Conservation (phyloP, 179 eudicot species). For the Gypsophila paniculata region DNA sequence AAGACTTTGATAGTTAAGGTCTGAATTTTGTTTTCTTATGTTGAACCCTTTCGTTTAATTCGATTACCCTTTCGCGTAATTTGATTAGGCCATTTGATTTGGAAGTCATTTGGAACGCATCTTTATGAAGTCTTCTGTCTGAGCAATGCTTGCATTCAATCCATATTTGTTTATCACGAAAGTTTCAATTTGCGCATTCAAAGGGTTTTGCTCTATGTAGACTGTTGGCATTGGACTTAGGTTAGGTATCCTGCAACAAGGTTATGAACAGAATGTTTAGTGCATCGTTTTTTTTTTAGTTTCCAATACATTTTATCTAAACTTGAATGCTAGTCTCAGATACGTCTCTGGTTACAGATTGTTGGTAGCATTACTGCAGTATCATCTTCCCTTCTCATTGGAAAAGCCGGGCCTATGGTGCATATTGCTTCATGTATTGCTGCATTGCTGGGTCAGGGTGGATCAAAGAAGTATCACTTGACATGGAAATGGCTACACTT, state of each 20-base stretch:
- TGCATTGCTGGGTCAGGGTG: slow-evolving; percentile 68
- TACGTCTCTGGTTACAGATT: slow-evolving; percentile 44
- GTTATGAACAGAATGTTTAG: background rate
- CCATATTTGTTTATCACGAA: background rate
- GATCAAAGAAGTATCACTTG: slow-evolving; percentile 66
- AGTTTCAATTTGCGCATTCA: too few species aligned
- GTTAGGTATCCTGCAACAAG: background rate
- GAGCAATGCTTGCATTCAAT: background rate
- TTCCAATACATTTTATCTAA: background rate
- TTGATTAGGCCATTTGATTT: slow-evolving; percentile 7
- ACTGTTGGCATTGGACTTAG: background rate
- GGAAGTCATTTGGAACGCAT: background rate
- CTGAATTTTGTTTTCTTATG: slow-evolving; percentile 8
- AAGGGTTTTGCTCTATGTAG: background rate
- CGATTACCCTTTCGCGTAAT: background rate
- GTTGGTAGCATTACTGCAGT: slow-evolving; percentile 80
- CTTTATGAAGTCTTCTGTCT: background rate
- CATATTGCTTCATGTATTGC: slow-evolving; percentile 81
- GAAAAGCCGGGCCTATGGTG: slow-evolving; percentile 98
- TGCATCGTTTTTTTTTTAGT: background rate
- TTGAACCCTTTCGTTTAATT: background rate
- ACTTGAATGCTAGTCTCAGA: slow-evolving; percentile 1
- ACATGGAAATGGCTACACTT: slow-evolving; percentile 75
- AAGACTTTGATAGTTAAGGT: slow-evolving; percentile 81
- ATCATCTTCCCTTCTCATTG: slow-evolving; percentile 71